A percentile compares a stretch with the other conserved stretches of the same genome.
Evolutionary conservation across 768 basidiomycete species (phyloP).

Genomic region (Auriscalpium orientale): DNA sequence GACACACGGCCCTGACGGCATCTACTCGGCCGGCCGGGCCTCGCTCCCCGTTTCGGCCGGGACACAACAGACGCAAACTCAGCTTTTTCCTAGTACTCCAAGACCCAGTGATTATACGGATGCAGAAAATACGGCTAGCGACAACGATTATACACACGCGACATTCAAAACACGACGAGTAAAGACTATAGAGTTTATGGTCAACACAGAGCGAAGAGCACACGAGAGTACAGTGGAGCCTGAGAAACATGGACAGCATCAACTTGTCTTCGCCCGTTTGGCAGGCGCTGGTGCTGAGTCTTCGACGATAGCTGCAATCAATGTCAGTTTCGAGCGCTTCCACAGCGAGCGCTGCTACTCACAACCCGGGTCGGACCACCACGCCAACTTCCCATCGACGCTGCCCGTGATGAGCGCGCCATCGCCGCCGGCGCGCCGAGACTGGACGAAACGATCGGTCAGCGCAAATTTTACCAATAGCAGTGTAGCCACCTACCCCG

Average conservation of each 20-base stretch:
- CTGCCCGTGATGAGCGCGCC: conserved; percentile 12
- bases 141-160: neutral
- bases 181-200: too few species aligned
- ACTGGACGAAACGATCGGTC: neutral
- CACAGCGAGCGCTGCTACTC: conserved; percentile 1
- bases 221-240: too few species aligned
- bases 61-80: conserved; percentile 2
- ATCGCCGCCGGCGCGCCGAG: neutral
- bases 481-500: neutral
- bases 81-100: neutral
- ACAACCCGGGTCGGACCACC: conserved; percentile 11
- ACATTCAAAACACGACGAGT: too few species aligned
- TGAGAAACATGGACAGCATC: neutral
- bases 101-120: neutral
- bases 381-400: conserved; percentile 12
- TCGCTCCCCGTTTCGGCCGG: neutral
- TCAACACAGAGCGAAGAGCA: too few species aligned
- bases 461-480: neutral
- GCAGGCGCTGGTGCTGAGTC: neutral
- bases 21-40: conserved; percentile 9
- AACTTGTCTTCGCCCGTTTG: neutral
- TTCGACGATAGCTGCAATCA: neutral
- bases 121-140: neutral
- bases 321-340: too few species aligned
- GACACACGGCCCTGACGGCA: neutral